Base-by-base conservation (phyloP, 805 yeast species). In the Kodamaea restingae region DNA sequence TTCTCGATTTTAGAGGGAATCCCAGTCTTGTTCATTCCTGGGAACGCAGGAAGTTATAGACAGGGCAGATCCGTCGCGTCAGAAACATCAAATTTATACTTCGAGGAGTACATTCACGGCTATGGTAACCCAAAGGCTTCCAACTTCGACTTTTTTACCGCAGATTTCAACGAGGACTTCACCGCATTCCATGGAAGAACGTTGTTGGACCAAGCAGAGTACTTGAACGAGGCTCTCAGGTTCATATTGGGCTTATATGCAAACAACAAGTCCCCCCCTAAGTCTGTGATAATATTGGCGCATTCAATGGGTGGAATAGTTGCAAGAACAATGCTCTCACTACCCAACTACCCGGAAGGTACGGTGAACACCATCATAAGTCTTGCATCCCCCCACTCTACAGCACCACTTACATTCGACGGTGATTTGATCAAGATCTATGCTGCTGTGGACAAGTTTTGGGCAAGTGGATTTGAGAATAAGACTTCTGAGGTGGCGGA, bases 271-370 rank as follows among this genome's bases (percentile, higher is more conserved):
- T 52, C 57, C 6, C 64, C 65, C 22, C 93, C 93, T 0, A 56
- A 60, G 18, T 84, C 96, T 0, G 95, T 91, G 1, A 76, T 91
- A 0, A 56, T 91, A 0, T 48, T 91, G 1, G 96, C 88, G 2
- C 98, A 91, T 63, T 91, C 98, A 0, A 91, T 91, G 98, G 98
- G 98, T 30, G 98, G 98, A 2, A 76, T 91, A 12, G 98, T 93
- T 1, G 84, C 96, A 3, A 71, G 98, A 42, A 81, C 87, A 0
- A 78, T 90, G 78, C 71, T 87, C 5, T 80, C 95, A 0, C 61
- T 91, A 38, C 84, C 88, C 1, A 90, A 88, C 53, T 90, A 87
- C 55, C 51, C 68, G 1, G 74, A 74, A 3, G 76, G 73, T 15
- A 83, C 96, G 1, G 79, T 93, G 15, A 88, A 86, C 53, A 82